phyloP scores from a whole-genome alignment of 164 flowering plant genomes.

The Vitis riparia region DNA sequence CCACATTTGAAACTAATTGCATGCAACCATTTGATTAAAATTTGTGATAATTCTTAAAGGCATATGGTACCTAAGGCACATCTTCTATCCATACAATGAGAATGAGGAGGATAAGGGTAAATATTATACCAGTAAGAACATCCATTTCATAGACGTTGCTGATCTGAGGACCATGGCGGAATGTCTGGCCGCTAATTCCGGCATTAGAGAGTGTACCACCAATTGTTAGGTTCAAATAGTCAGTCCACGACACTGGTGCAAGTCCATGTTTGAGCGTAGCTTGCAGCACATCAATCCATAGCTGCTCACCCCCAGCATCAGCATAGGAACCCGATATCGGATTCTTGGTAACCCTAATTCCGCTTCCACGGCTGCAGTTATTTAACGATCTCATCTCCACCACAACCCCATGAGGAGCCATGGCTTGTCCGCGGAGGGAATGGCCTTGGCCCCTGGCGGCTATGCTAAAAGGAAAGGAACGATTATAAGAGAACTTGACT shows the following conservation, averaged over 20 bases:
- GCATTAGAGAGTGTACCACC: slow-evolving; percentile 95
- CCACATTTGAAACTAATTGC: too few relatives aligned
- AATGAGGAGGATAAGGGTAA: neutral
- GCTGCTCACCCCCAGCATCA: too few relatives aligned
- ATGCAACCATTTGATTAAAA: too few relatives aligned
- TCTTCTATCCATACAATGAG: too few relatives aligned
- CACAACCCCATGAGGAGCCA: slow-evolving; percentile 71
- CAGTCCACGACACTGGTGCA: too few relatives aligned
- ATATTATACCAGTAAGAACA: slow-evolving; percentile 60
- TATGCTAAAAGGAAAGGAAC: slow-evolving; percentile 37
- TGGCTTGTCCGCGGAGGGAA: slow-evolving; percentile 74
- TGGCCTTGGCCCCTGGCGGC: slow-evolving; percentile 81
- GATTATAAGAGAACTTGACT: slow-evolving; percentile 35
- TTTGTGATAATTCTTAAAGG: too few relatives aligned
- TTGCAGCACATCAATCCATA: too few relatives aligned
- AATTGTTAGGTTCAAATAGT: too few relatives aligned
- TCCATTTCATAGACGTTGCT: slow-evolving; percentile 79
- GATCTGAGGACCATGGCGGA: slow-evolving; percentile 88
- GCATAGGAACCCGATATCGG: slow-evolving; percentile 27
- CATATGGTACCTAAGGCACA: too few relatives aligned
- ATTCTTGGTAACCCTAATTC: slow-evolving; percentile 37
- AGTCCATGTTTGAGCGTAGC: too few relatives aligned
- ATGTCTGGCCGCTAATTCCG: slow-evolving; percentile 82
- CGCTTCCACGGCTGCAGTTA: slow-evolving; percentile 1
- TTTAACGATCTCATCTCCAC: slow-evolving; percentile 64